A percentile compares a stretch with the other conserved stretches of the same genome.
phyloP scores from a whole-genome alignment of 2,329 filamentous ascomycete species.

The Fusarium lateritium region DNA sequence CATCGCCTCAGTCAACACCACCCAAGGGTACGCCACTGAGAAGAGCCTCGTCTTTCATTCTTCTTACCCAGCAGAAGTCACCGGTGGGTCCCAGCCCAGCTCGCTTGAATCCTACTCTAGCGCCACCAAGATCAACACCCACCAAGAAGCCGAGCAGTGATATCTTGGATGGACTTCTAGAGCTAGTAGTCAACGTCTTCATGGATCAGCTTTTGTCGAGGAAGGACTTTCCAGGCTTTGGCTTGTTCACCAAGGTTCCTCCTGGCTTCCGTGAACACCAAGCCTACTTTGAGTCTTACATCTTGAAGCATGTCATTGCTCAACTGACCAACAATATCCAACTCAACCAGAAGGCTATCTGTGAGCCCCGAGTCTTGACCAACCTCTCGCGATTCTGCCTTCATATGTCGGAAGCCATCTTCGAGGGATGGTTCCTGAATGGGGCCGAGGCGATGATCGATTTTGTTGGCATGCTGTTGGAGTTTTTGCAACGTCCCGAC shows the following conservation, averaged over 20 bases:
- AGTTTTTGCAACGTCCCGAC: slow-evolving; percentile 90
- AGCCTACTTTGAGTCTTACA: slow-evolving; percentile 93
- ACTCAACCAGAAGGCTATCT: slow-evolving; percentile 78
- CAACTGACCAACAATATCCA: slow-evolving; percentile 80
- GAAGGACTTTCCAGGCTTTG: slow-evolving; percentile 92
- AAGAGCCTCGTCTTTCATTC: slow-evolving; percentile 90
- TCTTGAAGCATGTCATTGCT: slow-evolving; percentile 81
- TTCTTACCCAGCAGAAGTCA: slow-evolving; percentile 80
- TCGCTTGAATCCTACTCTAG: slow-evolving; percentile 66
- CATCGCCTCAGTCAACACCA: slow-evolving; percentile 63
- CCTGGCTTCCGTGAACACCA: slow-evolving; percentile 96
- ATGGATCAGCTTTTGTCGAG: slow-evolving; percentile 86
- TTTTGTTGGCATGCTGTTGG: slow-evolving; percentile 86
- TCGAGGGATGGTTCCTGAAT: slow-evolving; percentile 96
- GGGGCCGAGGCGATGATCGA: slow-evolving; percentile 88
- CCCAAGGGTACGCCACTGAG: slow-evolving; percentile 74
- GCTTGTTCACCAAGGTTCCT: slow-evolving; percentile 87
- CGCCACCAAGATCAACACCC: slow-evolving; percentile 61
- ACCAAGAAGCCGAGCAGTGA: slow-evolving; percentile 73
- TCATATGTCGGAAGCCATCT: slow-evolving; percentile 90
- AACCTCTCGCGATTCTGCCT: slow-evolving; percentile 87
- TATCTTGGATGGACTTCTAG: slow-evolving; percentile 82
- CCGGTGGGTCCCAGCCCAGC: slow-evolving; percentile 71
- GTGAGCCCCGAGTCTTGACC: slow-evolving; percentile 86
- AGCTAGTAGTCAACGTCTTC: slow-evolving; percentile 85